A percentile compares a stretch with the other conserved stretches of the same genome.
phyloP scores from a whole-genome alignment of 2,329 filamentous ascomycete species.

The Sporothrix schenckii region DNA sequence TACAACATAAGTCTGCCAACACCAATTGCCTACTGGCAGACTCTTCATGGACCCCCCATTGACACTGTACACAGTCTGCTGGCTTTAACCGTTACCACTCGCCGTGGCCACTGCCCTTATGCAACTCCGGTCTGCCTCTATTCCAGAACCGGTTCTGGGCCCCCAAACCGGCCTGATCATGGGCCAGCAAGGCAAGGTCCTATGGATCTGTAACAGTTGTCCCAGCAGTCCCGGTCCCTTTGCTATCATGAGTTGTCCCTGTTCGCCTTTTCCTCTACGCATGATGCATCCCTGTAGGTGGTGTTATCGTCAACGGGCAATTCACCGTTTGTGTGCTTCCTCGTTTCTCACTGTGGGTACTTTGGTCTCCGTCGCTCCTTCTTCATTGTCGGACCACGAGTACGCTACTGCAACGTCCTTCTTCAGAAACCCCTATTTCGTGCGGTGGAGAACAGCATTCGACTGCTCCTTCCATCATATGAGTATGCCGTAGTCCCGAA shows the following conservation, averaged over 20 bases:
- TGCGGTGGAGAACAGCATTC: slow-evolving; percentile 21
- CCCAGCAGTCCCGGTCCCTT: too few relatives aligned
- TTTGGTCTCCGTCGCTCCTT: slow-evolving; percentile 17
- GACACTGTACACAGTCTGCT: background rate
- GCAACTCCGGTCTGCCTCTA: too few relatives aligned
- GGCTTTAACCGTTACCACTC: background rate
- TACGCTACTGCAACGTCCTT: slow-evolving; percentile 8
- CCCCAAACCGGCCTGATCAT: too few relatives aligned
- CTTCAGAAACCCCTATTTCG: slow-evolving; percentile 6
- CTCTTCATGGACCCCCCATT: background rate
- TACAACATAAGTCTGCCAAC: background rate
- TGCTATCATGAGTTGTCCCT: too few relatives aligned
- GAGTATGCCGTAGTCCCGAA: background rate
- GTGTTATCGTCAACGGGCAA: too few relatives aligned
- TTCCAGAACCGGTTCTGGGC: too few relatives aligned
- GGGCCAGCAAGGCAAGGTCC: too few relatives aligned
- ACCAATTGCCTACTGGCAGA: background rate
- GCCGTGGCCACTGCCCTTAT: too few relatives aligned
- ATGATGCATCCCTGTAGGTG: too few relatives aligned
- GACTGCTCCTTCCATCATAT: slow-evolving; percentile 8
- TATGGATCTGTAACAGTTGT: too few relatives aligned
- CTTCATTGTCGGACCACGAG: background rate
- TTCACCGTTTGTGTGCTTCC: background rate
- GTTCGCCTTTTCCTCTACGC: background rate
- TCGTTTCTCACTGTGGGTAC: background rate